Conservation (phyloP, 441 rosid genomes). For the Omphalea diandra region DNA sequence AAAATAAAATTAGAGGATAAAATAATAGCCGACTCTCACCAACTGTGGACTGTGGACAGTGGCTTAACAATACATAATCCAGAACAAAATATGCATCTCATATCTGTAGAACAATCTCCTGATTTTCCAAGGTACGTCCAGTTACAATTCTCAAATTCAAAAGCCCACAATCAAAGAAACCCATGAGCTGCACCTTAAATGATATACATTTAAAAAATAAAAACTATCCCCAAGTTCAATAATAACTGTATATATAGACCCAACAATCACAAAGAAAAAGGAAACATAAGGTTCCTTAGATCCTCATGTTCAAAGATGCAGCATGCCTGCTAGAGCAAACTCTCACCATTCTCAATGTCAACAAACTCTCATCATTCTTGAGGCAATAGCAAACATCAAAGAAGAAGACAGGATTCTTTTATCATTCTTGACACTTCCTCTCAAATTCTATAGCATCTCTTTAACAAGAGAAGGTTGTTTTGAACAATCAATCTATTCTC, state of each 20-base stretch:
- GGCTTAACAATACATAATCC: too few species aligned
- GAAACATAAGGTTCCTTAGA: neutral
- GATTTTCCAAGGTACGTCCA: neutral
- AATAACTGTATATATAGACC: neutral
- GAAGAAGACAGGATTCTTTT: neutral
- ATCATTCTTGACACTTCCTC: neutral
- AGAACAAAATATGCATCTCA: neutral
- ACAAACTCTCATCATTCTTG: too few species aligned
- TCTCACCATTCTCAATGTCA: neutral
- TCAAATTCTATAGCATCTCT: neutral
- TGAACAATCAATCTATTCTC: too few species aligned
- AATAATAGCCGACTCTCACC: too few species aligned
- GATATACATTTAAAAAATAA: too few species aligned
- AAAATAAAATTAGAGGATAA: too few species aligned
- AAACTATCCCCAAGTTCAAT: too few species aligned
- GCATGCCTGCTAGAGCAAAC: neutral
- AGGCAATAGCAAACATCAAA: neutral
- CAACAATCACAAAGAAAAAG: neutral
- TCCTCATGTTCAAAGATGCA: neutral
- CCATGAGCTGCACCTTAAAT: too few species aligned
- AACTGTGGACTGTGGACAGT: too few species aligned
- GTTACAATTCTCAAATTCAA: neutral
- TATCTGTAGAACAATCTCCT: neutral
- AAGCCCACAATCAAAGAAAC: neutral
- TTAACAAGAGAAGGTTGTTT: neutral